These are phyloP conservation scores for Marvania coccoides DNA, from an alignment of 139 green algal species.

Conservation along the genomic window DNA sequence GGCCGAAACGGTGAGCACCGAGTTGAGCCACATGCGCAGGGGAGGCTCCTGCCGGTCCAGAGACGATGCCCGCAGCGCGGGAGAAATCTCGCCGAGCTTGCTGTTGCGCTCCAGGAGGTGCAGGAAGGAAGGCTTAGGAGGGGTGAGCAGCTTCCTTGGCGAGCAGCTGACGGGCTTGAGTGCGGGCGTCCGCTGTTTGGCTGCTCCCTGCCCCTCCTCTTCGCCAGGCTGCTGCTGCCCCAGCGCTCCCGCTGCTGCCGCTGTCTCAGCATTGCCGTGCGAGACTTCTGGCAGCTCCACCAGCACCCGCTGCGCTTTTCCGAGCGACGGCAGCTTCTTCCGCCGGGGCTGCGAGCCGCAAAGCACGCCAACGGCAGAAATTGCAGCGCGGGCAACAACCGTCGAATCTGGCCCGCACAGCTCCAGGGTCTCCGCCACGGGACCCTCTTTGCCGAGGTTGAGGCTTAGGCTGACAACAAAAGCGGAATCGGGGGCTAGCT, in stretches of 20 bases:
- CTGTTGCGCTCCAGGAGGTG: no score
- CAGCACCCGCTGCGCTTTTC: not conserved
- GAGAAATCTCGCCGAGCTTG: no score
- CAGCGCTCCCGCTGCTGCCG: no score
- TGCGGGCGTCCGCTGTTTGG: no score
- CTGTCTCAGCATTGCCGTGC: no score
- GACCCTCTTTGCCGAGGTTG: not conserved
- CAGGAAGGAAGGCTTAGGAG: no score
- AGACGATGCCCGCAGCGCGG: not conserved
- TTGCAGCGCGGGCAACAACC: no score
- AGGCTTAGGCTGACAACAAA: not conserved
- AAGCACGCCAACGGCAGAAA: not conserved
- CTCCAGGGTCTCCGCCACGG: not conserved
- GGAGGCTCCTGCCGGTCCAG: conserved; percentile 64
- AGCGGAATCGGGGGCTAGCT: not conserved
- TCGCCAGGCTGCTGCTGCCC: no score
- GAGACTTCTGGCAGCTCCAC: no score
- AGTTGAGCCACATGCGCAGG: conserved; percentile 60
- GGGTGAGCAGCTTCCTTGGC: no score
- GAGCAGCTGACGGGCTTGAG: no score
- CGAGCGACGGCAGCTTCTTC: not conserved
- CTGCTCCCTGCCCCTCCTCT: no score
- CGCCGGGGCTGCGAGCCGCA: not conserved
- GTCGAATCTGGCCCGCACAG: not conserved
- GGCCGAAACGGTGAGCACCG: conserved; percentile 26